A percentile compares a stretch with the other conserved stretches of the same genome.
Conservation (phyloP, 805 yeast genomes). For the Candida pini region DNA sequence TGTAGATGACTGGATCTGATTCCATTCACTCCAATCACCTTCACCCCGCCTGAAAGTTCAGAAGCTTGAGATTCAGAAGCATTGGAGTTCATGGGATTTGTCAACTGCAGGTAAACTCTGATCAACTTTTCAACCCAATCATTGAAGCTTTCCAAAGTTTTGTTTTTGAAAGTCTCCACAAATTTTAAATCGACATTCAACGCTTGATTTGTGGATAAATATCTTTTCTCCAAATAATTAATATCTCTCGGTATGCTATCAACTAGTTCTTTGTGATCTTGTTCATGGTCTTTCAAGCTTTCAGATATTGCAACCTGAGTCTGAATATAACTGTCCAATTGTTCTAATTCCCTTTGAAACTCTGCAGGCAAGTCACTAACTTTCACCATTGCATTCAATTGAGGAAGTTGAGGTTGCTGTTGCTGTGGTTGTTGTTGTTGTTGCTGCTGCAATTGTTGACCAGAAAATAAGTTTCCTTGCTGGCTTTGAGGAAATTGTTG, state of each 20-base stretch:
- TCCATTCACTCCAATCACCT: conserved; percentile 28
- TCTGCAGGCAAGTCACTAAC: conserved; percentile 70
- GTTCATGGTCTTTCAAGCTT: conserved; percentile 53
- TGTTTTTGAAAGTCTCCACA: conserved; percentile 38
- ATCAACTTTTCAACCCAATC: conserved; percentile 35
- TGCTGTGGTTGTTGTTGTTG: conserved; percentile 35
- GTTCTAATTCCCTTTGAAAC: conserved; percentile 63
- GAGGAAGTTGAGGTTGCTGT: conserved; percentile 39
- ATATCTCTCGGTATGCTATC: conserved; percentile 72
- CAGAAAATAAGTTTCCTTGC: conserved; percentile 11
- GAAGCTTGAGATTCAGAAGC: conserved; percentile 13
- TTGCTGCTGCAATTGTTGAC: conserved; percentile 7
- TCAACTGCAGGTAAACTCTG: conserved; percentile 30
- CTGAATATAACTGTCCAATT: conserved; percentile 65
- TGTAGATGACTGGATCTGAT: conserved; percentile 15
- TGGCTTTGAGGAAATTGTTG: too few species aligned
- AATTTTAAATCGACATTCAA: conserved; percentile 42
- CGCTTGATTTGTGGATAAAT: conserved; percentile 62
- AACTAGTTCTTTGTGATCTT: conserved; percentile 59
- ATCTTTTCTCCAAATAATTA: conserved; percentile 53
- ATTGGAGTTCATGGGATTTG: conserved; percentile 27
- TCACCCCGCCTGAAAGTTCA: conserved; percentile 18
- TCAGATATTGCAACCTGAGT: conserved; percentile 70
- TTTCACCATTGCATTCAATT: conserved; percentile 66
- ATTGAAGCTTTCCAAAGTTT: conserved; percentile 31